Percentiles rank a stretch among this genome's conserved stretches.
Evolutionary conservation across 1,284 basidiomycete species (phyloP).

Genomic region (Nidula niveotomentosa): DNA sequence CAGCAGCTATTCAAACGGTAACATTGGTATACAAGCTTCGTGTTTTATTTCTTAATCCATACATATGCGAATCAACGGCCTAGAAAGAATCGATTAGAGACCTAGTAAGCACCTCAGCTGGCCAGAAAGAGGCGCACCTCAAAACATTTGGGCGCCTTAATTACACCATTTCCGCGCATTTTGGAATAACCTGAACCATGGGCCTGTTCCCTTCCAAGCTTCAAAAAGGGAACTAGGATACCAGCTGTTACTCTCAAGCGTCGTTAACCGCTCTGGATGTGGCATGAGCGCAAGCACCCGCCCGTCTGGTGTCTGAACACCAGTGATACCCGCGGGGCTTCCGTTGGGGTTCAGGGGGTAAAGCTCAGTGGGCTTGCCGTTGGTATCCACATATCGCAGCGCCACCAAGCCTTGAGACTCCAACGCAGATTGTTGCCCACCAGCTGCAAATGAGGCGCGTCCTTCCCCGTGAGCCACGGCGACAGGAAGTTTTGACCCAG

Average conservation of each 20-base stretch:
- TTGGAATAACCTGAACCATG: slow-evolving; percentile 97
- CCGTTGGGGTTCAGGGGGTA: slow-evolving; percentile 99
- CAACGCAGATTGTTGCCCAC: slow-evolving; percentile 41
- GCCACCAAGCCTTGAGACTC: slow-evolving; percentile 58
- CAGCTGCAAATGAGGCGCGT: slow-evolving; percentile 67
- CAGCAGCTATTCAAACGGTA: background rate
- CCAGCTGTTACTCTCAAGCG: slow-evolving; percentile 87
- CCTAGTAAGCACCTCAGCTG: background rate
- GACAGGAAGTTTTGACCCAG: slow-evolving; percentile 84
- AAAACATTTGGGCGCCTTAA: slow-evolving; percentile 1
- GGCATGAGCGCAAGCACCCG: slow-evolving; percentile 96
- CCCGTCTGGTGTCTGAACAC: slow-evolving; percentile 84
- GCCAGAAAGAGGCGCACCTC: background rate
- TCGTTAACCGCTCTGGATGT: slow-evolving; percentile 83
- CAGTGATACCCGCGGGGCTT: slow-evolving; percentile 84
- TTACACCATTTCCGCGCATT: slow-evolving; percentile 74
- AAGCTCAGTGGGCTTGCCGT: slow-evolving; percentile 62
- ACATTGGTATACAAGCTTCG: background rate
- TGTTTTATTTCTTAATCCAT: background rate
- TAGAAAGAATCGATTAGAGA: background rate
- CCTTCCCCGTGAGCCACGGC: slow-evolving; percentile 98
- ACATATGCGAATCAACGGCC: background rate
- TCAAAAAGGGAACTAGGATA: slow-evolving; percentile 60
- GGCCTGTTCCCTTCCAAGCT: slow-evolving; percentile 72
- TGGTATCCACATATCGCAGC: slow-evolving; percentile 76